A percentile compares a stretch with the other conserved stretches of the same genome.
phyloP scores from a whole-genome alignment of 2,329 filamentous ascomycete species.

The Amphichorda felina region DNA sequence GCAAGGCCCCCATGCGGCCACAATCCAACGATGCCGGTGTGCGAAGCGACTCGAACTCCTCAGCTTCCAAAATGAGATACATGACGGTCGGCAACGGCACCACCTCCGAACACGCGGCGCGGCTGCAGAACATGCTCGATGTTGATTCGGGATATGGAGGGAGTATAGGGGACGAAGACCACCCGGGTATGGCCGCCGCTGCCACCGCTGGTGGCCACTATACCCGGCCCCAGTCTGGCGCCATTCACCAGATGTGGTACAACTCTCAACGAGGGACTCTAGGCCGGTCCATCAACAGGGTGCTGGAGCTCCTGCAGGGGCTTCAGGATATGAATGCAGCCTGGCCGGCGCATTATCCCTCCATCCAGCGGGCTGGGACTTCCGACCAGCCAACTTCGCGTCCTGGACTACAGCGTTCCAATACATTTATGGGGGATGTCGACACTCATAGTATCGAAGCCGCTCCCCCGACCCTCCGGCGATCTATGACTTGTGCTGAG shows the following conservation, averaged over 20 bases:
- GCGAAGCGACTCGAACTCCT: conserved; percentile 12
- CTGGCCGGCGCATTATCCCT: conserved; percentile 94
- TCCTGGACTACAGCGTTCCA: conserved; percentile 34
- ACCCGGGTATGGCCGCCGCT: conserved; percentile 30
- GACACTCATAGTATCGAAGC: conserved; percentile 16
- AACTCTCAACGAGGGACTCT: conserved; percentile 1
- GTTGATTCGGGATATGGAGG: conserved; percentile 87
- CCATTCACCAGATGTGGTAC: conserved; percentile 39
- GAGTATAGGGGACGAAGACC: conserved; percentile 57
- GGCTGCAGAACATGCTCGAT: conserved; percentile 71
- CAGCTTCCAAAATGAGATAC: conserved; percentile 46
- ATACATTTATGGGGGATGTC: conserved; percentile 39
- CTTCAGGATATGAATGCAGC: conserved; percentile 81
- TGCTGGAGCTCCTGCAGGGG: conserved; percentile 12
- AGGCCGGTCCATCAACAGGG: conserved; percentile 1
- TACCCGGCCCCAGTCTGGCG: conserved; percentile 51
- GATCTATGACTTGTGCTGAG: conserved; percentile 62
- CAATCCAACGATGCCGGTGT: conserved; percentile 15
- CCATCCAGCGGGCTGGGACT: conserved; percentile 53
- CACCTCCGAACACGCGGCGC: conserved; percentile 69
- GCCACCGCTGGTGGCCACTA: conserved; percentile 24
- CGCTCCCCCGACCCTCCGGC: conserved; percentile 40
- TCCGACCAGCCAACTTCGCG: conserved; percentile 4
- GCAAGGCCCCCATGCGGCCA: conserved; percentile 29
- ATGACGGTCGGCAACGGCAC: conserved; percentile 82